These are phyloP conservation scores for Exidia glandulosa DNA, from an alignment of 768 basidiomycete genomes.

Conservation along the genomic window DNA sequence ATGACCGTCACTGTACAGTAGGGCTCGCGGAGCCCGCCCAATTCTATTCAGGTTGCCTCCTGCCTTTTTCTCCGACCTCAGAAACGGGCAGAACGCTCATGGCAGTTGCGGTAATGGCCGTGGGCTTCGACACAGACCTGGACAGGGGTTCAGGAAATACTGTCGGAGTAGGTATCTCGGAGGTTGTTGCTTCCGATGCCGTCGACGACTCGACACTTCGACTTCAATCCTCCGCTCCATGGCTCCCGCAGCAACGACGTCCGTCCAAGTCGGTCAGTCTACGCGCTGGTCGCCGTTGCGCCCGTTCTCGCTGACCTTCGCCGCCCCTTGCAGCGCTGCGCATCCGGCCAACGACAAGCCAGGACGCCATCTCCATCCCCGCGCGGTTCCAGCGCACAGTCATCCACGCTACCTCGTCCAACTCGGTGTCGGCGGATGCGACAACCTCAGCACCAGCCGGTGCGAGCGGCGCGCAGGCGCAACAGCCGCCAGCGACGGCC, in stretches of 20 bases:
- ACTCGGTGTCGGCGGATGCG: slow-evolving; percentile 76
- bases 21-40: no score
- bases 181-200: no score
- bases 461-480: slow-evolving; percentile 39
- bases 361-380: slow-evolving; percentile 80
- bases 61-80: no score
- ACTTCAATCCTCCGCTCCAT: no score
- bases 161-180: no score
- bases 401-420: slow-evolving; percentile 64
- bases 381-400: slow-evolving; percentile 88
- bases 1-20: no score
- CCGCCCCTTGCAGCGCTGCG: slow-evolving; percentile 55
- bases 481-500: slow-evolving; percentile 29
- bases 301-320: neutral
- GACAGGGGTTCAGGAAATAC: no score
- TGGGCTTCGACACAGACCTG: no score
- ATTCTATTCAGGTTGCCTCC: no score
- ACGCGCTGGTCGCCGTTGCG: neutral
- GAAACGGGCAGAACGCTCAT: no score
- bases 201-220: no score
- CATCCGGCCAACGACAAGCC: slow-evolving; percentile 76
- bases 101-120: no score
- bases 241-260: slow-evolving; percentile 1
- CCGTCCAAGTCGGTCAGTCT: slow-evolving; percentile 3
- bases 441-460: slow-evolving; percentile 39